Percentiles rank a stretch among this genome's conserved stretches.
Conservation (phyloP, 306 rosid species). For the Sindora glabra region DNA sequence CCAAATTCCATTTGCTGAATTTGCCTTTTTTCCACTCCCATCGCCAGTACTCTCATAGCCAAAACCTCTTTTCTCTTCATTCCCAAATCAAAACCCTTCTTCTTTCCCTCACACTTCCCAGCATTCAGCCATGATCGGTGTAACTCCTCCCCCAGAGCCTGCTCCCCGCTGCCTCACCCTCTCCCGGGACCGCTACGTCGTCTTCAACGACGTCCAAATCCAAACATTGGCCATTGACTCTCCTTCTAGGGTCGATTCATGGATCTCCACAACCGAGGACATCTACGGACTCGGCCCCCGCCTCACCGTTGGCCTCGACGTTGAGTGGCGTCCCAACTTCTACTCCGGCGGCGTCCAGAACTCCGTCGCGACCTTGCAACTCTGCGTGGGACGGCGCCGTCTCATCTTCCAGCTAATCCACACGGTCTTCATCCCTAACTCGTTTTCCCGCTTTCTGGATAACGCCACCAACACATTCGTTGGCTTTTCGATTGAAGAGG, state of each 20-base stretch:
- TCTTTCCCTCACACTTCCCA: too few relatives aligned
- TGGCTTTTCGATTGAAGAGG: conserved; percentile 35
- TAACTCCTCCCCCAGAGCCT: not conserved
- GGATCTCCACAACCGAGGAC: conserved; percentile 15
- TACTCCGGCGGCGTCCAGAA: not conserved
- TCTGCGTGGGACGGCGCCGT: conserved; percentile 32
- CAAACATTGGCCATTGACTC: conserved; percentile 20
- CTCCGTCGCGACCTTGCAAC: conserved; percentile 33
- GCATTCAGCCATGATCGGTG: too few relatives aligned
- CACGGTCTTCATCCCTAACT: conserved; percentile 10
- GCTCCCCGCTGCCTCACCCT: not conserved
- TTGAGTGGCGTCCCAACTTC: conserved; percentile 42
- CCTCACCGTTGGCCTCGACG: conserved; percentile 39
- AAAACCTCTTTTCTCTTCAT: too few relatives aligned
- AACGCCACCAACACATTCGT: conserved; percentile 11
- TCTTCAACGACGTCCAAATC: not conserved
- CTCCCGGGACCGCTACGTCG: conserved; percentile 19
- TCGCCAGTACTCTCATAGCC: too few relatives aligned
- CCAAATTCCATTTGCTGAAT: too few relatives aligned
- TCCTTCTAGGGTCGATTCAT: conserved; percentile 16
- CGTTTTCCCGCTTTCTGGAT: conserved; percentile 24
- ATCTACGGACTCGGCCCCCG: not conserved
- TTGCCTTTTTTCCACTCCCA: too few relatives aligned
- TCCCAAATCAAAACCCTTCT: too few relatives aligned
- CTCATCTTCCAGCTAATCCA: conserved; percentile 25